Evolutionary conservation across 2,329 filamentous ascomycete species (phyloP).

Genomic region (Talaromyces sp.): DNA sequence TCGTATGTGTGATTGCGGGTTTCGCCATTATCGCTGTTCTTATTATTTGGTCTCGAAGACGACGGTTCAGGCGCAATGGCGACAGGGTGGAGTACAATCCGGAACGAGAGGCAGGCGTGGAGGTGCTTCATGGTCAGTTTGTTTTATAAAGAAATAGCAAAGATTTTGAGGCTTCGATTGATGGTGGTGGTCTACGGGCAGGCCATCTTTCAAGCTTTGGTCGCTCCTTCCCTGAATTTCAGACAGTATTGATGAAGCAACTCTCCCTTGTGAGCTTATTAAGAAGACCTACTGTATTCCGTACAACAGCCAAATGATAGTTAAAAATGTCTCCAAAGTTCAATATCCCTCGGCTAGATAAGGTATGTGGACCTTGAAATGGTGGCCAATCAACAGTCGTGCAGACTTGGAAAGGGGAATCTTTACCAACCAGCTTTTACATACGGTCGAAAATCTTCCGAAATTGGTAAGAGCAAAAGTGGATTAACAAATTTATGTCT

Average conservation of each 20-base stretch:
- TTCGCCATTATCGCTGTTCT: slow-evolving; percentile 1
- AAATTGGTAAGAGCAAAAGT: too few relatives aligned
- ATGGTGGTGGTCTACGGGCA: not conserved
- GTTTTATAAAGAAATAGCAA: not conserved
- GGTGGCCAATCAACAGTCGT: not conserved
- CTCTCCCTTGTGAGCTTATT: not conserved
- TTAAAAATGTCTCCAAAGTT: not conserved
- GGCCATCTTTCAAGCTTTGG: too few relatives aligned
- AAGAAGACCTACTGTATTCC: not conserved
- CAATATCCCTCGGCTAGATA: not conserved
- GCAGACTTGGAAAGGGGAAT: too few relatives aligned
- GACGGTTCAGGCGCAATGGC: not conserved
- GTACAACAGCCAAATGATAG: not conserved
- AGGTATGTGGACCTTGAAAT: not conserved
- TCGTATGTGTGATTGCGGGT: not conserved
- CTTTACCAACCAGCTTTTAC: too few relatives aligned
- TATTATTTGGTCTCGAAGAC: not conserved
- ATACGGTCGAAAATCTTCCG: too few relatives aligned
- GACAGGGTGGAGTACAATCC: not conserved
- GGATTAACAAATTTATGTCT: too few relatives aligned
- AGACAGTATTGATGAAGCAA: not conserved
- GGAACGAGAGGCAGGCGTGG: not conserved
- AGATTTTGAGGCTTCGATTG: not conserved
- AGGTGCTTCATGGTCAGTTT: not conserved
- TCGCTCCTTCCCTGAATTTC: not conserved